phyloP scores from a whole-genome alignment of 2,329 filamentous ascomycete species.

The Colletotrichum destructivum region DNA sequence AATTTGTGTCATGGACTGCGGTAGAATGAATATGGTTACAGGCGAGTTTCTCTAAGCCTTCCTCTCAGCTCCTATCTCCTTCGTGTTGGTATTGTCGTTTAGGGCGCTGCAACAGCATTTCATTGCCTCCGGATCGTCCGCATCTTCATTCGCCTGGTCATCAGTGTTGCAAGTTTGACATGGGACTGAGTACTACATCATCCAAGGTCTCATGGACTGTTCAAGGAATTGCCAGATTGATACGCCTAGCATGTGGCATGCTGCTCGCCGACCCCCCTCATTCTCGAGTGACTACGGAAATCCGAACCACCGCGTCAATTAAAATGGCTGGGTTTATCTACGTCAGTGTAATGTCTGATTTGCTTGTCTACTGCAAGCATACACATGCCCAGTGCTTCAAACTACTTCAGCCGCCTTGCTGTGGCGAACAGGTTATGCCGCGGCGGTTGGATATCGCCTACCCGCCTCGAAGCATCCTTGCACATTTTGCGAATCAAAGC shows the following conservation, averaged over 20 bases:
- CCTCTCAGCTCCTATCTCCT: too few relatives aligned
- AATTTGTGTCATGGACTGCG: not conserved
- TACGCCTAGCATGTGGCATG: not conserved
- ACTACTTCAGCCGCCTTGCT: not conserved
- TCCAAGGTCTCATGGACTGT: not conserved
- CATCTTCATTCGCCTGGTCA: too few relatives aligned
- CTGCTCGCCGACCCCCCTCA: not conserved
- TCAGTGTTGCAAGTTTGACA: too few relatives aligned
- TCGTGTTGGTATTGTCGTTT: too few relatives aligned
- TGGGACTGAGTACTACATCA: not conserved
- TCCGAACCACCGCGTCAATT: not conserved
- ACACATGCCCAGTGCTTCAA: slow-evolving; percentile 4
- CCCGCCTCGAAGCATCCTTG: not conserved
- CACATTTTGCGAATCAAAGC: slow-evolving; percentile 1
- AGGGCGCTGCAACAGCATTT: too few relatives aligned
- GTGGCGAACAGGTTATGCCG: not conserved
- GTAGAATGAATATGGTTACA: too few relatives aligned
- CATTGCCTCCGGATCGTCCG: not conserved
- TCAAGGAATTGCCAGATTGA: not conserved
- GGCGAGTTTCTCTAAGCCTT: too few relatives aligned
- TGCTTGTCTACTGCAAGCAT: not conserved
- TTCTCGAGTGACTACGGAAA: not conserved
- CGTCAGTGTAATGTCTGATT: slow-evolving; percentile 4
- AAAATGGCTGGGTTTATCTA: not conserved
- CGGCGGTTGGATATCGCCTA: not conserved